Evolutionary conservation across 129 eudicot species (phyloP), one percentile per base, ranked within the genome.

Genomic region (Dittrichia graveolens): DNA sequence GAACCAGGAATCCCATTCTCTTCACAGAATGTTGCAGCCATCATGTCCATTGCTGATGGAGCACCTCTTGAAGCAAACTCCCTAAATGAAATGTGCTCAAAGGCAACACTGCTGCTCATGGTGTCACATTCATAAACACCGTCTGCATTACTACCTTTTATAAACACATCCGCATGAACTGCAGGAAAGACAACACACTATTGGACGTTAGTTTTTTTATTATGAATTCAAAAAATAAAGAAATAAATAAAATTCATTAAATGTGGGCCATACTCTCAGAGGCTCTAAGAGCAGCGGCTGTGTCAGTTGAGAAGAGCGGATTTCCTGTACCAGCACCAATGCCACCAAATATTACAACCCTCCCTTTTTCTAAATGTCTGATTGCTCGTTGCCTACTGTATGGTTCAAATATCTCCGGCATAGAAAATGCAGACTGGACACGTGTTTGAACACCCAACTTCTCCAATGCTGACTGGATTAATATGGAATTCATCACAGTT

Each of bases 301-400:
- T 83, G 79, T 92, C 95, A 1, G 98, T 92, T 31, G 98, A 89
- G 46, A 92, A 92, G 72, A 87, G 96, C 57, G 96, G 95, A 74
- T 85, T 92, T 69, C 96, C 96, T 6, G 96, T 81, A 66, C 95
- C 96, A 58, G 94, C 96, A 70, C 95, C 98, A 73, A 89, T 82
- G 58, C 98, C 96, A 45, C 98, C 96, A 85, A 92, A 92, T 14
- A 92, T 92, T 11, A 89, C 96, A 54, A 92, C 96, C 64, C 96
- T 81, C 47, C 98, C 96, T 74, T 92, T 92, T 63, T 92, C 98
- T 62, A 92, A 86, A 79, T 92, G 96, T 19, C 91, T 75, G 65
- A 92, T 92, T 35, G 96, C 93, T 57, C 91, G 69, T 52, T 88
- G 97, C 71, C 84, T 80, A 79, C 92, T 84, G 73, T 89, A 92